These are phyloP conservation scores for Ceriops decandra DNA, from an alignment of 345 rosid genomes.

Conservation along the genomic window DNA sequence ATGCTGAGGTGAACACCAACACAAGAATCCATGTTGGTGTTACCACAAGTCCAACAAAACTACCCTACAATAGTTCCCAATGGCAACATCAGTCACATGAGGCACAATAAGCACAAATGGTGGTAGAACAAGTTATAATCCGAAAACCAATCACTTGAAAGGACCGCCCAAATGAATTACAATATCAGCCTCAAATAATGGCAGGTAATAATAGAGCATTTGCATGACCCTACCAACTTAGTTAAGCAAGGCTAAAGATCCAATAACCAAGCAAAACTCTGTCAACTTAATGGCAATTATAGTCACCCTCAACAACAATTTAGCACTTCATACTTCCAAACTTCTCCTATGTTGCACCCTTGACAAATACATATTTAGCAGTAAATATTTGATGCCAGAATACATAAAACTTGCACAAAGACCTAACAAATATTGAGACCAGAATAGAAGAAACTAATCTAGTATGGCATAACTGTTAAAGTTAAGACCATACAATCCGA, in stretches of 20 bases:
- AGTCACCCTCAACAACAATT: constrained; percentile 9
- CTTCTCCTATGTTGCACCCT: constrained; percentile 6
- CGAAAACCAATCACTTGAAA: constrained; percentile 24
- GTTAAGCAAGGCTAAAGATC: constrained; percentile 9
- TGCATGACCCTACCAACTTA: not conserved
- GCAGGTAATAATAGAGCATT: not conserved
- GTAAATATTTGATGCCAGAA: not conserved
- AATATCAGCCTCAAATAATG: not conserved
- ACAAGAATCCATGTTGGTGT: constrained; percentile 38
- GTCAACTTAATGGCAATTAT: constrained; percentile 5
- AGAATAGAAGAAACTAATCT: not conserved
- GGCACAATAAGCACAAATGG: constrained; percentile 22
- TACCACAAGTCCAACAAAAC: constrained; percentile 41
- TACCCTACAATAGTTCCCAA: constrained; percentile 64
- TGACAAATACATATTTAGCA: no score
- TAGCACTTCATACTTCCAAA: constrained; percentile 13
- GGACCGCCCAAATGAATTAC: constrained; percentile 1
- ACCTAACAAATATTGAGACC: not conserved
- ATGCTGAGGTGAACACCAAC: constrained; percentile 56
- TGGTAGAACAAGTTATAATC: constrained; percentile 20
- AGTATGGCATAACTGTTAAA: not conserved
- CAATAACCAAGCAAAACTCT: constrained; percentile 17
- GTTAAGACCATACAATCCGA: not conserved
- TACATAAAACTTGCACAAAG: not conserved
- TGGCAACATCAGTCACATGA: constrained; percentile 35